These are phyloP conservation scores for Heliocybe sulcata DNA, from an alignment of 1,284 basidiomycete species.

Conservation along the genomic window DNA sequence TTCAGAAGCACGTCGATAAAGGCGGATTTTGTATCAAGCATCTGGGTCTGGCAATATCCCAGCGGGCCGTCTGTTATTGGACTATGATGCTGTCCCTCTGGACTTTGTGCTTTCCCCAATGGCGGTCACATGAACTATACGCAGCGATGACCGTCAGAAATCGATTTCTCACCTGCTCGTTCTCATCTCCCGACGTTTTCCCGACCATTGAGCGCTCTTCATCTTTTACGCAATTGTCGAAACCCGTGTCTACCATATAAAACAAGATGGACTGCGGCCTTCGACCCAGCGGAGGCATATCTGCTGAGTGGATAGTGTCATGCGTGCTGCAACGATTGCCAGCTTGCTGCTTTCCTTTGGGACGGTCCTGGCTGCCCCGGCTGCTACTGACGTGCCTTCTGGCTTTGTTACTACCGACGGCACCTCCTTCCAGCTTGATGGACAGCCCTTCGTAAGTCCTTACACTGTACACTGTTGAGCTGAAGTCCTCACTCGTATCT, in stretches of 20 bases:
- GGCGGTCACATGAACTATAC: not conserved
- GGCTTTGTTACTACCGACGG: conserved; percentile 40
- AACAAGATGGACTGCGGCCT: not conserved
- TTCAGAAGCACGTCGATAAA: too few species aligned
- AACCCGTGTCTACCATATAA: not conserved
- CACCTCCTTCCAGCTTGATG: conserved; percentile 34
- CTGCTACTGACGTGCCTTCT: not conserved
- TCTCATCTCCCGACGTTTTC: not conserved
- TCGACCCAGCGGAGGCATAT: not conserved
- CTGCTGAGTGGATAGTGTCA: not conserved
- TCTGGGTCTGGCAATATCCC: too few species aligned
- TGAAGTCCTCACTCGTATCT: conserved; percentile 3
- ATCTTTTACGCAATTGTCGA: not conserved
- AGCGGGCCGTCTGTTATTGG: too few species aligned
- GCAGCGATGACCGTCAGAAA: not conserved
- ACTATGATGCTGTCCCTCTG: too few species aligned
- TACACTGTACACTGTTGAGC: not conserved
- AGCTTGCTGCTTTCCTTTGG: not conserved
- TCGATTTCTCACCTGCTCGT: not conserved
- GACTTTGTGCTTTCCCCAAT: not conserved
- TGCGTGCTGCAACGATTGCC: not conserved
- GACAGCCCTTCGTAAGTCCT: conserved; percentile 35
- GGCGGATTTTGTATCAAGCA: too few species aligned
- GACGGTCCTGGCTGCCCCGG: not conserved
- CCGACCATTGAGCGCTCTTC: not conserved